Evolutionary conservation across 2,329 filamentous ascomycete genomes (phyloP), one percentile per base, ranked within the genome.

Genomic region (Apiospora kogelbergensis): DNA sequence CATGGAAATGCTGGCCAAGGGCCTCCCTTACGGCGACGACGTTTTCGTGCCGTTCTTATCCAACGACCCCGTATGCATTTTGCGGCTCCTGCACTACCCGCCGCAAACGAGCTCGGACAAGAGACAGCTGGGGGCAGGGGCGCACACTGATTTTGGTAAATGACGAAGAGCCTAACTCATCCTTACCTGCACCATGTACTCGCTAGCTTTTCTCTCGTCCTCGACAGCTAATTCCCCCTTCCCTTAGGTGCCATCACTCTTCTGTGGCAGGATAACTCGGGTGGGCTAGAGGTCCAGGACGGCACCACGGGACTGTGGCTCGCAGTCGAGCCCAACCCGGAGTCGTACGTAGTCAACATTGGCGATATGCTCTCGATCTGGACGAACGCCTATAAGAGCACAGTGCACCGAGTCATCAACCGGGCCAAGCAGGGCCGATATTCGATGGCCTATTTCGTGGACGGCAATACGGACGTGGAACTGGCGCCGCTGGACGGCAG

Each of bases 401-500:
- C 71, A 1, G 44, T 72, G 65, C 73, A 76, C 45, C 73, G 74
- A 13, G 73, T 76, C 5, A 71, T 74, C 42, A 76, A 76, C 71
- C 68, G 66, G n/a, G 69, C 70, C 60, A 67, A 68, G 15, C 40
- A 45, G 3, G 69, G 72, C 53, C 67, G 73, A 20, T 75, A 75
- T 69, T 74, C 71, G 20, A 70, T 72, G 24, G 70, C 73, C 0
- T 76, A 74, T 57, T 75, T 75, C 70, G 73, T 74, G 41, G 71
- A 74, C 63, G 73, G 73, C 6, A 75, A 73, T 37, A 69, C 72
- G 40, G 74, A 75, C 66, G 73, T 76, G 13, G 71, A 74, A 70
- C 73, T 81, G 46, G 64, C 70, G 3, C 78, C 79, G 1, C 72
- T 80, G 20, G 78, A 80, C 64, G 77, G 76, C 17, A 77, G 76